Evolutionary conservation across 805 yeast genomes (phyloP), one percentile per base, ranked within the genome.

Genomic region (Saccharomycopsis fermentans): DNA sequence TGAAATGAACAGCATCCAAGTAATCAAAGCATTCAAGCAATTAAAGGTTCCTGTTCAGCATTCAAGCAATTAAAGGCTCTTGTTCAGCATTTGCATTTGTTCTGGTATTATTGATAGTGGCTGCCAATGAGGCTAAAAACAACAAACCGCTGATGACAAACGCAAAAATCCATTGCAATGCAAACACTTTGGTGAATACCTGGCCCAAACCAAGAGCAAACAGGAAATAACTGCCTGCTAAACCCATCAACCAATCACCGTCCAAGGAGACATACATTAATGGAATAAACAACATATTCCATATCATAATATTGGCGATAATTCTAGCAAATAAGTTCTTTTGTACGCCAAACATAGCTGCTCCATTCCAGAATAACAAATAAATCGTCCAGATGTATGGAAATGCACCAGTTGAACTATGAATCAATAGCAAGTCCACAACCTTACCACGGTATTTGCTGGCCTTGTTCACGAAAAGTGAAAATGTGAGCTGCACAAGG

Each of bases 161-260:
- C 3, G 90, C 95, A 73, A 88, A 88, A 63, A 86, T 80, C 96
- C 96, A 88, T 73, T 88, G 96, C 63, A 88, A 76, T 2, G 92
- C 92, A 72, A 88, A 77, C 39, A 81, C 73, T 71, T 80, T 85
- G 54, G 82, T 79, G 67, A 82, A 76, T 57, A 88, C 68, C 71
- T 88, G 96, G 57, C 85, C 84, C 52, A 86, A 73, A 3, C 84
- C 92, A 52, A 88, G 68, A 37, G 87, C 91, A 58, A 86, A 76
- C 62, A 78, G 73, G 65, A 88, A 72, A 64, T 80, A 74, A 34
- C 85, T 71, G 14, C 83, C 75, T 53, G 83, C 71, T 52, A 86
- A 69, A 12, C 89, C 91, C 57, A 83, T 70, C 3, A 84, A 82
- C 81, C 86, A 88, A 72, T 88, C 96, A 60, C 81, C 81, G 68